Evolutionary conservation across 805 yeast genomes (phyloP), one percentile per base, ranked within the genome.

Genomic region (Yamadazyma olivae): DNA sequence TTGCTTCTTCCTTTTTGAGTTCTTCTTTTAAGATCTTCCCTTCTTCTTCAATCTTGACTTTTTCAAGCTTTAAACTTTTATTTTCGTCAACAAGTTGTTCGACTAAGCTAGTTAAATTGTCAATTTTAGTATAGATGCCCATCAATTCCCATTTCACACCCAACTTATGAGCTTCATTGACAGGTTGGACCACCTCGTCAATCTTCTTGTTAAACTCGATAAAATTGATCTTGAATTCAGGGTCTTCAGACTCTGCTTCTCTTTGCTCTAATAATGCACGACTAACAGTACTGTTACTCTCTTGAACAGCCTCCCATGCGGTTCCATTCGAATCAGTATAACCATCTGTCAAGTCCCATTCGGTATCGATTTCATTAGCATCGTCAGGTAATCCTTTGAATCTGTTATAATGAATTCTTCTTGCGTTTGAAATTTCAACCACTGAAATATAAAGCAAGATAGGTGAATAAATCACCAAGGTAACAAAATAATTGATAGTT

Each of bases 341-440:
- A 0, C 95, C 95, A 57, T 86, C 95, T 6, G 82, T 74, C 46
- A 87, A 66, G 45, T 83, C 87, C 95, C 95, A 87, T 49, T 82
- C 90, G 6, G 81, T 73, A 50, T 87, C 86, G 15, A 65, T 49
- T 51, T 83, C 91, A 53, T 84, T 85, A 15, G 88, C 85, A 57
- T 87, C 96, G 54, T 87, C 95, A 0, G 83, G 65, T 14, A 77
- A 57, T 2, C 78, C 75, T 44, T 70, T 73, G 38, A 71, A 60
- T 43, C 95, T 67, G 57, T 87, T 87, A 57, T 83, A 86, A 35
- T 69, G 71, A 15, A 87, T 79, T 49, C 93, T 65, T 47, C 77
- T 74, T 1, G 95, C 93, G 22, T 66, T 71, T 25, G 74, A 64
- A 4, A 81, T 69, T 57, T 88, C 96, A 45, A 71, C 76, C 17